Percentiles rank a stretch among this genome's conserved stretches.
phyloP scores from a whole-genome alignment of 192 early-diverging fungal species.

The Funneliformis geosporum region DNA sequence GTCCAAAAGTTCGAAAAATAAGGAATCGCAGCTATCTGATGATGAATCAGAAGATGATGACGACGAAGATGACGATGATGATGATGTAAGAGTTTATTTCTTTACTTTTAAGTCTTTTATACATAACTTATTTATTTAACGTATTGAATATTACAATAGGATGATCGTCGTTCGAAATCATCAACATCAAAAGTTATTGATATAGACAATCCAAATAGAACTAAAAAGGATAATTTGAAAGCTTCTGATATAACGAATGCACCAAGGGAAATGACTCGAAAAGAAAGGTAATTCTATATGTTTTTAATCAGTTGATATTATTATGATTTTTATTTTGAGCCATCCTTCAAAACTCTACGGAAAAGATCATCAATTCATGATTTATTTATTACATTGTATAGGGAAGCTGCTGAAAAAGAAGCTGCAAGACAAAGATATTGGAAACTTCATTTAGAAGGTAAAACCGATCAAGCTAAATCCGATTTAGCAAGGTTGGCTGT shows the following conservation, averaged over 20 bases:
- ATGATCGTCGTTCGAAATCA: neutral
- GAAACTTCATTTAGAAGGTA: conserved; percentile 55
- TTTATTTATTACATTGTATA: conserved; percentile 25
- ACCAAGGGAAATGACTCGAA: conserved; percentile 23
- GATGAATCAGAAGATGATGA: neutral
- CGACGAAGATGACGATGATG: conserved; percentile 2
- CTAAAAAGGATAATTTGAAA: conserved; percentile 22
- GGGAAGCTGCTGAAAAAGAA: conserved; percentile 56
- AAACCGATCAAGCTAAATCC: conserved; percentile 56
- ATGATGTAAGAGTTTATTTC: neutral
- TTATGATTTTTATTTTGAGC: neutral
- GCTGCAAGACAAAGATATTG: conserved; percentile 50
- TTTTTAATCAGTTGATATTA: neutral
- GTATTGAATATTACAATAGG: neutral
- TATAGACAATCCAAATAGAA: conserved; percentile 25
- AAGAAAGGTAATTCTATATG: conserved; percentile 11
- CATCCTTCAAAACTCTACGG: too few species aligned
- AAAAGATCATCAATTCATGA: too few species aligned
- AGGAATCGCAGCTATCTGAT: neutral
- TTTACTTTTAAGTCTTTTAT: neutral
- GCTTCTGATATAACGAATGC: conserved; percentile 1
- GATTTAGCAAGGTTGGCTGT: conserved; percentile 54
- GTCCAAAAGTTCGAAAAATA: neutral
- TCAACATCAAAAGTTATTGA: neutral
- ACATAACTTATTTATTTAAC: neutral